Evolutionary conservation across 495 filamentous ascomycete genomes (phyloP), one percentile per base, ranked within the genome.

Genomic region (Hypoxylon lienhwacheense): DNA sequence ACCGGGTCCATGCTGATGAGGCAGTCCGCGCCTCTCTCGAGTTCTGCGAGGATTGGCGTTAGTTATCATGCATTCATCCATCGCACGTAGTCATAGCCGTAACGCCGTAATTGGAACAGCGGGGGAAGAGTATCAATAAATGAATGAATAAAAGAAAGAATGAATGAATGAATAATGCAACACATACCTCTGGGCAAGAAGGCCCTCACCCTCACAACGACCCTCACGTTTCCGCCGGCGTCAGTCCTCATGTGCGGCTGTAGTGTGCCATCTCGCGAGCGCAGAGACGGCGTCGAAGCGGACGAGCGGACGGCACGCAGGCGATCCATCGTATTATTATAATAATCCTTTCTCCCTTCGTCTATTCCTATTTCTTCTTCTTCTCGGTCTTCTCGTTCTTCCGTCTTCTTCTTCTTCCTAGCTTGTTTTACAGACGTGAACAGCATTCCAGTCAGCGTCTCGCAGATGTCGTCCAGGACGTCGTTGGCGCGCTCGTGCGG

Each of bases 181-280:
- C 31, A 63, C 77, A 43, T 78, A 96, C 92, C 92, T 86, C 93
- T 73, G 11, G 84, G 86, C 31, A 98, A 71, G 71, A 96, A 97
- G 15, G 84, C 91, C 57, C 93, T 79, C 45, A 96, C 91, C 56
- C 93, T 77, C 61, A 98, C 93, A 10, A 97, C 93, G 14, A 98
- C 93, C 67, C 87, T 84, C 43, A 98, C 92, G 76, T 97, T 97
- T 10, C 89, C 91, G 26, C 85, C 89, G 10, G 77, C 72, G 33
- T 81, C 78, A 66, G 69, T 70, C 70, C 70, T 73, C 39, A 74
- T 70, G 33, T 70, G 72, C 20, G 71, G 61, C 26, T 73, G 69
- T 10, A 82, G 68, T 17, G 80, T 80, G 22, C 81, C 80, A 66
- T 91, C 85, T 60, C 86, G 74, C 8, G 87, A 86, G 29, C 89